A percentile compares a stretch with the other conserved stretches of the same genome.
Conservation (phyloP, 2,329 filamentous ascomycete genomes). For the Beauveria sp. region DNA sequence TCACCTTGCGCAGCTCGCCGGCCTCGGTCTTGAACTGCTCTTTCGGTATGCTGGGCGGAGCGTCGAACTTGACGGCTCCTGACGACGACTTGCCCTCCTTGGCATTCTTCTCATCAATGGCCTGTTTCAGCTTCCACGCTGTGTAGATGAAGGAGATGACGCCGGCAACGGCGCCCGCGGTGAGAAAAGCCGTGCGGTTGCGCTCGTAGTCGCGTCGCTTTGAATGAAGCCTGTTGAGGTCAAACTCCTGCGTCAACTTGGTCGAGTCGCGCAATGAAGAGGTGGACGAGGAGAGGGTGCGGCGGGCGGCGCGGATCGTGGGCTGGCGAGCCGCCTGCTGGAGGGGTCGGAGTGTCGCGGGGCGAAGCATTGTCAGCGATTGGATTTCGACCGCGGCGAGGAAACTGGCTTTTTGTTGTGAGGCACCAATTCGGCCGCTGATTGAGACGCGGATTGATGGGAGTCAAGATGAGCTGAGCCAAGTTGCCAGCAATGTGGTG, state of each 20-base stretch:
- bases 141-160: constrained; percentile 44
- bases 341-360: constrained; percentile 17
- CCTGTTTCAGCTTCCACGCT: constrained; percentile 42
- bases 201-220: constrained; percentile 42
- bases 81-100: constrained; percentile 22
- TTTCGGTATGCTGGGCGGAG: constrained; percentile 26
- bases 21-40: constrained; percentile 41
- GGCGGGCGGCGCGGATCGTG: constrained; percentile 15
- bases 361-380: constrained; percentile 23
- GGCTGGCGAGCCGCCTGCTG: constrained; percentile 16
- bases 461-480: neutral
- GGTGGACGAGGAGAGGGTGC: constrained; percentile 24
- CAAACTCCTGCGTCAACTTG: constrained; percentile 39
- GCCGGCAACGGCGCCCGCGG: constrained; percentile 42
- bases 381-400: neutral
- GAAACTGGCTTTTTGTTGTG: neutral
- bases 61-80: constrained; percentile 35
- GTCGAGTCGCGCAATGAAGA: constrained; percentile 21
- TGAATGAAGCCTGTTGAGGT: constrained; percentile 40
- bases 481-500: neutral
- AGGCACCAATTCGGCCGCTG: neutral
- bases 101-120: constrained; percentile 25
- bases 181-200: constrained; percentile 43
- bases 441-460: constrained; percentile 3
- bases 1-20: constrained; percentile 46